Percentiles rank a stretch among this genome's conserved stretches.
phyloP scores from a whole-genome alignment of 2,329 filamentous ascomycete species.

The Rhynchosporium secalis region DNA sequence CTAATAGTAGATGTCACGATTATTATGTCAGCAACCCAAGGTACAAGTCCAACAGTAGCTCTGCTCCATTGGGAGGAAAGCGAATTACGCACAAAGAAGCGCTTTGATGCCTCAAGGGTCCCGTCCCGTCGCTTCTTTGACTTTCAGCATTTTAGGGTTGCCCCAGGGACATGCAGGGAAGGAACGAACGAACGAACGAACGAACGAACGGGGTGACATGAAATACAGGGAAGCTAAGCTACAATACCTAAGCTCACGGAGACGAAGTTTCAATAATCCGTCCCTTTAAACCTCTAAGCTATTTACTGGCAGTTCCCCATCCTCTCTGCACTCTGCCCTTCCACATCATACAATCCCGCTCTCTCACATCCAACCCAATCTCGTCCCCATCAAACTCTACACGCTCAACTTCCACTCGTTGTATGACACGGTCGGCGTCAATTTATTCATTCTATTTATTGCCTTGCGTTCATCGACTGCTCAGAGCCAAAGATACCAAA shows the following conservation, averaged over 20 bases:
- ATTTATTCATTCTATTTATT: background rate
- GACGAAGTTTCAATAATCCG: too few relatives aligned
- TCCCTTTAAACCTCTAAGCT: background rate
- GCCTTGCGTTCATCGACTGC: background rate
- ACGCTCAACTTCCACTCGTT: slow-evolving; percentile 6
- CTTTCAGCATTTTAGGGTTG: background rate
- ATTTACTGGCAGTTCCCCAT: background rate
- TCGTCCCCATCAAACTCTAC: background rate
- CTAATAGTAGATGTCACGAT: too few relatives aligned
- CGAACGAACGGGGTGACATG: too few relatives aligned
- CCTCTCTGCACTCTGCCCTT: background rate
- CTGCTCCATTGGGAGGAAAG: too few relatives aligned
- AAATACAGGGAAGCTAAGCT: too few relatives aligned
- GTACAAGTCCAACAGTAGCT: too few relatives aligned
- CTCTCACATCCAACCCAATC: background rate
- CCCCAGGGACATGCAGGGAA: background rate
- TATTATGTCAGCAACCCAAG: too few relatives aligned
- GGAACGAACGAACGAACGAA: too few relatives aligned
- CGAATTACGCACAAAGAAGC: too few relatives aligned
- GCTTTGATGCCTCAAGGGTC: too few relatives aligned
- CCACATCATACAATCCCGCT: background rate
- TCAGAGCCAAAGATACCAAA: background rate
- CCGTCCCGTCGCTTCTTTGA: background rate
- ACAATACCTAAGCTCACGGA: background rate
- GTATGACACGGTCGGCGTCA: background rate